Conservation (phyloP, 1,139 yeast genomes). For the Yarrowia galli region DNA sequence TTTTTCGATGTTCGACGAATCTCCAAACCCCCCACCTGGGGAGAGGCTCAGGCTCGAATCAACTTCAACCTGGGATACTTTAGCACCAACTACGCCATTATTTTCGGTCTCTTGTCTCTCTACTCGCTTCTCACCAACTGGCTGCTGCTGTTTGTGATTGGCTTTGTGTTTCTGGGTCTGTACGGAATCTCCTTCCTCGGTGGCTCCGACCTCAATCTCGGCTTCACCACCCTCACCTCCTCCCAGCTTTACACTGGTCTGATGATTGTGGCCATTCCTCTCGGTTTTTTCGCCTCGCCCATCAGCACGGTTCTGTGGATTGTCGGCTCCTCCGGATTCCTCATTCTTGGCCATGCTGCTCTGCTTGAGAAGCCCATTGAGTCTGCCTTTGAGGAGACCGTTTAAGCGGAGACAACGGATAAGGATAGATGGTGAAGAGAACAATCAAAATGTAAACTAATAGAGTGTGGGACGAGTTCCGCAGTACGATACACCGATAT, state of each 20-base stretch:
- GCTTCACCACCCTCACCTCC: constrained; percentile 59
- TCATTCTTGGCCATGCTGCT: constrained; percentile 89
- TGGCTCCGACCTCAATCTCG: constrained; percentile 78
- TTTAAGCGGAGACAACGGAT: constrained; percentile 47
- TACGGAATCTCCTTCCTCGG: constrained; percentile 77
- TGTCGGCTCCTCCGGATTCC: constrained; percentile 90
- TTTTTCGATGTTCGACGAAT: constrained; percentile 89
- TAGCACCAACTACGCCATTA: constrained; percentile 82
- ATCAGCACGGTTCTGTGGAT: constrained; percentile 95
- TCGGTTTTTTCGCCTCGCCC: constrained; percentile 93
- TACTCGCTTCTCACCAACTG: constrained; percentile 84
- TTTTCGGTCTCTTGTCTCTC: constrained; percentile 71
- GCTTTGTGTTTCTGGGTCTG: constrained; percentile 65
- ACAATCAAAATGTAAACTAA: constrained; percentile 34
- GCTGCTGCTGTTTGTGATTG: constrained; percentile 80
- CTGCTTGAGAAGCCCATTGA: constrained; percentile 98
- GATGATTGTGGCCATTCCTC: constrained; percentile 71
- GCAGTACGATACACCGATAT: too few species aligned
- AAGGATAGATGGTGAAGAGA: constrained; percentile 2
- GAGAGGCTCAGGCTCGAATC: constrained; percentile 88
- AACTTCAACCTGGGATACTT: constrained; percentile 85
- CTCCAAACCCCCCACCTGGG: constrained; percentile 88
- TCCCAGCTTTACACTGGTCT: constrained; percentile 91
- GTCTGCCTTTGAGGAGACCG: constrained; percentile 87
- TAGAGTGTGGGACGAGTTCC: constrained; percentile 7